Percentiles rank a stretch among this genome's conserved stretches.
These are phyloP conservation scores for Hanseniaspora pseudoguilliermondii DNA, from an alignment of 805 yeast species.

Conservation along the genomic window DNA sequence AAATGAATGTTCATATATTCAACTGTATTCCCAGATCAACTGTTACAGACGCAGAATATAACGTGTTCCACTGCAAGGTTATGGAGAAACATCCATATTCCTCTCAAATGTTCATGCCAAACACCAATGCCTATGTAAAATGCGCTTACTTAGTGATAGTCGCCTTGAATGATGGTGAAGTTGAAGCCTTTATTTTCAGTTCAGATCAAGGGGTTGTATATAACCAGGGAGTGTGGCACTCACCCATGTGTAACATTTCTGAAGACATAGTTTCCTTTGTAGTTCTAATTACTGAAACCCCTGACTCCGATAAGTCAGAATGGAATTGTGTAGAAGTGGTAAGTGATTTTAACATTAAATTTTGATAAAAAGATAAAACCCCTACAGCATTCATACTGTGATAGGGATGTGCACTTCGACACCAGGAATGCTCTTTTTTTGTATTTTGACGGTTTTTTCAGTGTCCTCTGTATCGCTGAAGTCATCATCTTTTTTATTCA, in stretches of 20 bases:
- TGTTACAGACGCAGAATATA: background rate
- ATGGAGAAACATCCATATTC: conserved; percentile 82
- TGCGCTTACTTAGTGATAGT: conserved; percentile 68
- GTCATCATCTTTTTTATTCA: background rate
- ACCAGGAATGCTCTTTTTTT: conserved; percentile 1
- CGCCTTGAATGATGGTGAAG: conserved; percentile 58
- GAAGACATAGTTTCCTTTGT: conserved; percentile 1
- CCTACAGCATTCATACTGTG: background rate
- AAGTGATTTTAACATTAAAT: background rate
- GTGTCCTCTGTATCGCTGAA: background rate
- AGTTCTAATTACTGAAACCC: conserved; percentile 2
- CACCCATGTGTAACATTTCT: conserved; percentile 52
- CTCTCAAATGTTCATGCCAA: conserved; percentile 83
- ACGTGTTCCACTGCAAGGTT: conserved; percentile 44
- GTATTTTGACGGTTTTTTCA: background rate
- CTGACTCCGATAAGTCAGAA: background rate
- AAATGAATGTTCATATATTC: conserved; percentile 12
- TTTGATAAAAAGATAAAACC: background rate
- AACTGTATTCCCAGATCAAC: background rate
- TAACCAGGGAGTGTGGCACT: conserved; percentile 76
- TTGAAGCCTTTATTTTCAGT: conserved; percentile 58
- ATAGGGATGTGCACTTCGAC: conserved; percentile 8
- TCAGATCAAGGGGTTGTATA: conserved; percentile 88
- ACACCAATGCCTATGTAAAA: conserved; percentile 47
- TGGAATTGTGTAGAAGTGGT: conserved; percentile 7